phyloP scores from a whole-genome alignment of 305 asterid genomes.

The Fraxinus baroniana region DNA sequence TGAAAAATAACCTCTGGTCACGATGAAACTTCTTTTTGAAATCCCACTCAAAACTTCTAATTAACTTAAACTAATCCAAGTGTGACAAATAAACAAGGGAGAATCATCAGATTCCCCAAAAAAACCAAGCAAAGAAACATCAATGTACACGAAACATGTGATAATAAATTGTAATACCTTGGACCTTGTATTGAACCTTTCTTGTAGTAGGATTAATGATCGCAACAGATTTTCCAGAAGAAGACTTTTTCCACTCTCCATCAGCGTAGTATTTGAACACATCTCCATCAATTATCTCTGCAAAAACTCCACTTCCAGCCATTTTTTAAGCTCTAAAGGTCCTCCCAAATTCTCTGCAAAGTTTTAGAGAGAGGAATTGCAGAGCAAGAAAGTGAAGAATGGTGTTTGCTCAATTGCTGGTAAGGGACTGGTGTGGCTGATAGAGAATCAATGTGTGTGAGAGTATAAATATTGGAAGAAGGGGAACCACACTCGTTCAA shows the following conservation, averaged over 20 bases:
- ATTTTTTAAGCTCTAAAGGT: constrained; percentile 27
- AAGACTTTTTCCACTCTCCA: constrained; percentile 82
- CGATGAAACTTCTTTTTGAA: background rate
- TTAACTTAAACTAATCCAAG: background rate
- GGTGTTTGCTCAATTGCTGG: background rate
- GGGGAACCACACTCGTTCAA: constrained; percentile 45
- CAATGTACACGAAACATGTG: background rate
- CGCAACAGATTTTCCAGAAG: constrained; percentile 72
- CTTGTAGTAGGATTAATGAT: constrained; percentile 86
- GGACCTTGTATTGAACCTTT: constrained; percentile 83
- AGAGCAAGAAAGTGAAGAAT: constrained; percentile 11
- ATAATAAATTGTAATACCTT: constrained; percentile 46
- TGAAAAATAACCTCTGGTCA: background rate
- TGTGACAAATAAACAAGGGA: background rate
- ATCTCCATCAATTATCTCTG: constrained; percentile 75
- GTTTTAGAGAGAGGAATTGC: constrained; percentile 16
- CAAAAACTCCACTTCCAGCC: constrained; percentile 81
- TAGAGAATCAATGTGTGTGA: constrained; percentile 13
- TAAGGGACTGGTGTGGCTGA: background rate
- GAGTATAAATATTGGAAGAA: constrained; percentile 38
- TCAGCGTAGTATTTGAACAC: constrained; percentile 76
- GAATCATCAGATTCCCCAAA: background rate
- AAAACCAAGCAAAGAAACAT: background rate
- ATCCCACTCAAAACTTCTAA: background rate
- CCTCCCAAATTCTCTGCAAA: constrained; percentile 2